Base-by-base conservation (phyloP, 768 basidiomycete species). In the Hygrocybe punicea region DNA sequence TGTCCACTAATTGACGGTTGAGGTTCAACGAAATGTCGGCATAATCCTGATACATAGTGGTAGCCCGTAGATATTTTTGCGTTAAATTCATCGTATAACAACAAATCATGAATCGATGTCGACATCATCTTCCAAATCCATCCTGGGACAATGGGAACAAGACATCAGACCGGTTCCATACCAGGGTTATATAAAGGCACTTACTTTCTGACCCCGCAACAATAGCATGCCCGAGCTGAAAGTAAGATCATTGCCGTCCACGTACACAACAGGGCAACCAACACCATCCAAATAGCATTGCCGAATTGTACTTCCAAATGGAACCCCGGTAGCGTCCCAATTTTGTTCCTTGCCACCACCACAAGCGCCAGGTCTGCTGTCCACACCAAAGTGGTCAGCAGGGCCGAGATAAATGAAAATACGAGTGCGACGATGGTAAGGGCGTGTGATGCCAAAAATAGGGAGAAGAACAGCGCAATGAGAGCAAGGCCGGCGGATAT, bases 281-380 rank as follows among this genome's bases (percentile, higher is more conserved):
- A 62, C n/a, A 83, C 78, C 81, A 91, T 81, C 88, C 88, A 91
- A 7, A 86, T 79, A 8, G 69, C 87, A 58, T 84, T 83, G n/a
- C 89, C 87, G 69, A 81, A 87, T 11, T 68, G 58, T 8, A 85
- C 77, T 0, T 62, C 68, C 24, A 89, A 75, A 45, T 69, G 60
- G 46, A 78, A 71, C 7, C 68, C 71, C 0, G 76, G 65, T 13
- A 81, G 33, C 11, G 68, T 63, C 25, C 70, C 35, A 23, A 89
- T 65, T 45, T 81, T 70, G 50, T 73, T 62, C 63, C 71, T 75
- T 10, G 81, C 83, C 6, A 81, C 70, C 17, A 84, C 58, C 14
- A 86, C 82, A 35, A 90, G 63, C 1, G 82, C 84, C 24, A 89
- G 58, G 65, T 91, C 89, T 1, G 80, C 75, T 1, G 76, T 85